Conservation (phyloP, 2,329 filamentous ascomycete species). For the Neonectria coccinea region DNA sequence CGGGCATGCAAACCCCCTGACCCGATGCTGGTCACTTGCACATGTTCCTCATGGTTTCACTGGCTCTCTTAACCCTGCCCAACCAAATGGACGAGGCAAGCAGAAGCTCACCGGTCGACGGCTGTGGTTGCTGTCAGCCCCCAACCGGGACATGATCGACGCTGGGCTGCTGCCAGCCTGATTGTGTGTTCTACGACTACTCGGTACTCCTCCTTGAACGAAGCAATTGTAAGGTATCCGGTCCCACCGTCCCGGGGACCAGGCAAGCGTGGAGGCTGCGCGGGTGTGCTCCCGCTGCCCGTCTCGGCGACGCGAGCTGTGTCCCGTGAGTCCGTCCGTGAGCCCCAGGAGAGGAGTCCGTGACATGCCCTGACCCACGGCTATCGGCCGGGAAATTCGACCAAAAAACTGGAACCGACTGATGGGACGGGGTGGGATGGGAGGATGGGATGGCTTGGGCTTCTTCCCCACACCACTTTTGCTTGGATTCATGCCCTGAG, state of each 20-base stretch:
- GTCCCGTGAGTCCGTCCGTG: background rate
- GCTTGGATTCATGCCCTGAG: background rate
- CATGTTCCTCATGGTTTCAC: conserved; percentile 22
- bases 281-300: conserved; percentile 8
- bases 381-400: conserved; percentile 22
- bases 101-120: conserved; percentile 33
- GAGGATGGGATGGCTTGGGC: too few species aligned
- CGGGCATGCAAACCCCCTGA: conserved; percentile 9
- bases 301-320: conserved; percentile 11
- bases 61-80: conserved; percentile 12
- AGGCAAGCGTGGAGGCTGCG: background rate
- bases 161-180: conserved; percentile 15
- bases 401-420: conserved; percentile 14
- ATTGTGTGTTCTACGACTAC: too few species aligned
- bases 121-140: conserved; percentile 29
- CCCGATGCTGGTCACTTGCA: conserved; percentile 15
- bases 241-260: conserved; percentile 5
- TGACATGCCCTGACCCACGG: conserved; percentile 11
- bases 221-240: conserved; percentile 11
- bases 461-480: conserved; percentile 17
- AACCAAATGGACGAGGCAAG: conserved; percentile 27
- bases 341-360: background rate
- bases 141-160: conserved; percentile 39
- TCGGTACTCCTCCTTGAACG: background rate
- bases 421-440: background rate